Conservation (phyloP, 2,329 filamentous ascomycete species). For the Trichoderma guizhouense region DNA sequence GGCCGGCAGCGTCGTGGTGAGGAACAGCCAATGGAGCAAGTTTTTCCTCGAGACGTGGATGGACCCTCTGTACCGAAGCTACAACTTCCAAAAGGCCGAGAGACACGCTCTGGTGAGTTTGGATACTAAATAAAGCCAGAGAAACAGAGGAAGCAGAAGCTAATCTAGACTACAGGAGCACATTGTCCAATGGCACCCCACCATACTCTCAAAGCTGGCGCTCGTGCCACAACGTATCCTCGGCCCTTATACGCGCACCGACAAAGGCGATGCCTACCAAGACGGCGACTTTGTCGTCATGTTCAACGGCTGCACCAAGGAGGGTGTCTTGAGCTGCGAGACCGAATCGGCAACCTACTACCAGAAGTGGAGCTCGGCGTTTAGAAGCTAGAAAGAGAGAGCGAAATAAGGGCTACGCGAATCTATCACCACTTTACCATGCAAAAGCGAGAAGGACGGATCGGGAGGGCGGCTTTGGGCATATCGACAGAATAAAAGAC, state of each 20-base stretch:
- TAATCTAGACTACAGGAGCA: constrained; percentile 61
- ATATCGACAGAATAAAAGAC: background rate
- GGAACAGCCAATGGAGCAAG: constrained; percentile 83
- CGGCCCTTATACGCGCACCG: constrained; percentile 68
- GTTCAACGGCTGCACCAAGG: constrained; percentile 68
- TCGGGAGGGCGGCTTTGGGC: background rate
- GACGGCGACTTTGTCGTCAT: constrained; percentile 82
- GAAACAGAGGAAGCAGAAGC: background rate
- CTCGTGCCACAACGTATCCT: constrained; percentile 82
- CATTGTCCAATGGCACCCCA: constrained; percentile 94
- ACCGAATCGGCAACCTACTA: constrained; percentile 60
- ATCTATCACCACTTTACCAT: background rate
- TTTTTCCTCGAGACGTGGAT: constrained; percentile 96
- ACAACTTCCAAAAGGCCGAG: constrained; percentile 96
- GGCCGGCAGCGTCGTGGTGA: constrained; percentile 73
- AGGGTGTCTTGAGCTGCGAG: constrained; percentile 61
- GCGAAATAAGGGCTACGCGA: background rate
- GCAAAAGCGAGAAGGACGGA: background rate
- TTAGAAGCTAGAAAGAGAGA: constrained; percentile 25
- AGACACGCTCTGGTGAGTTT: constrained; percentile 75
- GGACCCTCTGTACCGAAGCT: constrained; percentile 86
- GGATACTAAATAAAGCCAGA: background rate
- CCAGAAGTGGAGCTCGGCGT: constrained; percentile 45
- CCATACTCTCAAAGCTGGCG: constrained; percentile 83
- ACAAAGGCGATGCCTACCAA: constrained; percentile 64